Evolutionary conservation across 306 rosid genomes (phyloP), one percentile per base, ranked within the genome.

Genomic region (Quercus engelmannii): DNA sequence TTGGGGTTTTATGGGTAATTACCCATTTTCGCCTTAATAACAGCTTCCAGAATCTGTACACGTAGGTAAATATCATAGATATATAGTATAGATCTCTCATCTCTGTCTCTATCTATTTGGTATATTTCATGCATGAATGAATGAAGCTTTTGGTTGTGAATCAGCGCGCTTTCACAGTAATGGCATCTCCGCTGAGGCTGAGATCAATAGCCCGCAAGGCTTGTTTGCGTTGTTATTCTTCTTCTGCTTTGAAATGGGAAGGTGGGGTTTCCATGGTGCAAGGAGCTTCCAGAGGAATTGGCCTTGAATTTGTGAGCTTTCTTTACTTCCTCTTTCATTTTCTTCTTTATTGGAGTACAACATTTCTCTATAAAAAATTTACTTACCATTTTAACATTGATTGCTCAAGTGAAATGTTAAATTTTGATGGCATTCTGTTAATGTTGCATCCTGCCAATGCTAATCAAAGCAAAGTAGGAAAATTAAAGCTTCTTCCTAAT

Each of bases 281-380:
- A 78, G 90, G 88, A 85, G 90, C 90, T 85, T 87, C 90, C 79
- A 85, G 88, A 82, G 90, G 90, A 77, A 87, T 87, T 14, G 90
- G 90, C 73, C 87, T 87, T 54, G 87, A 87, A 85, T 87, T 87
- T 56, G 90, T 87, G 31, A 82, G 82, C 19, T 76, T 77, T 73
- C 15, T 33, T 33, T 33, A 33, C 2, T 12, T 71, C 31, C 41
- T 18, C 38, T 8, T 70, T 69, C 3, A 14, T 71, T 21, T 5
- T 35, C 20, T 5, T 67, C 38, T 33, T 33, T 33, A 33, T 33
- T 33, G 38, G 38, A 33, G 38, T 33, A 0, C 38, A 33, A 33
- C 35, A 41, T 5, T 23, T 73, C 19, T n/a, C 35, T 10, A 28
- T 73, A 74, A 11, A 28, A 28, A 46, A 78, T 61, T 69, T 78